phyloP scores from a whole-genome alignment of 352 stramenopile species.

The Globisporangium cystogenes region DNA sequence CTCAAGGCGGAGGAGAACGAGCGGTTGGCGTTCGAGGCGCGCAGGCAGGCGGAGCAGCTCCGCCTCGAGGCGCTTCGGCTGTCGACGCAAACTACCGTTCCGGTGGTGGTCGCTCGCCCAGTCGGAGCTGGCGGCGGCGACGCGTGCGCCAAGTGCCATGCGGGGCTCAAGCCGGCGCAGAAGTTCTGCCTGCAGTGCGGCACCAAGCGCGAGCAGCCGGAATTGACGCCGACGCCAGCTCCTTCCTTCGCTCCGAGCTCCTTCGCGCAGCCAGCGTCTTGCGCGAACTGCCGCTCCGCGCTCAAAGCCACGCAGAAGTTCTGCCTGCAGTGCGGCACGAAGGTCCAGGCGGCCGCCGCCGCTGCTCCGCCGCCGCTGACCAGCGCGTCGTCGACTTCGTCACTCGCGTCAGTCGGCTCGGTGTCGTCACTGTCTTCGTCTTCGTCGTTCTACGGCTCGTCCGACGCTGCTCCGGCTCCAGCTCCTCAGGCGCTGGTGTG shows the following conservation, averaged over 20 bases:
- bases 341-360: conserved; percentile 18
- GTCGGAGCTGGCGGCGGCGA: conserved; percentile 2
- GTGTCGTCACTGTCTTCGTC: conserved; percentile 8
- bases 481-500: conserved; percentile 22
- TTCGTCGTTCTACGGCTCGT: conserved; percentile 11
- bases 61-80: conserved; percentile 46
- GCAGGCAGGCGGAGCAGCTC: conserved; percentile 55
- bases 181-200: conserved; percentile 75
- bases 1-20: conserved; percentile 51
- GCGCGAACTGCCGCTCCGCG: conserved; percentile 36
- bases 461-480: conserved; percentile 13
- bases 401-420: background rate
- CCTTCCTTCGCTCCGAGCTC: conserved; percentile 1
- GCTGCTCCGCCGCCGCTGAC: conserved; percentile 6
- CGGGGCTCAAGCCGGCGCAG: conserved; percentile 26
- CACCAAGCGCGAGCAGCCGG: conserved; percentile 21
- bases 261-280: conserved; percentile 16
- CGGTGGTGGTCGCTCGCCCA: background rate
- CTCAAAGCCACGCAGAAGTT: conserved; percentile 71
- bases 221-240: background rate
- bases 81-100: conserved; percentile 19
- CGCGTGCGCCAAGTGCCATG: conserved; percentile 10
- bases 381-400: background rate
- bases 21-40: conserved; percentile 55
- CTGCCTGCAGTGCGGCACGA: conserved; percentile 72